Percentiles rank a stretch among this genome's conserved stretches.
Evolutionary conservation across 176 grass and related monocot genomes (phyloP).

Genomic region (Cymbopogon citratus): DNA sequence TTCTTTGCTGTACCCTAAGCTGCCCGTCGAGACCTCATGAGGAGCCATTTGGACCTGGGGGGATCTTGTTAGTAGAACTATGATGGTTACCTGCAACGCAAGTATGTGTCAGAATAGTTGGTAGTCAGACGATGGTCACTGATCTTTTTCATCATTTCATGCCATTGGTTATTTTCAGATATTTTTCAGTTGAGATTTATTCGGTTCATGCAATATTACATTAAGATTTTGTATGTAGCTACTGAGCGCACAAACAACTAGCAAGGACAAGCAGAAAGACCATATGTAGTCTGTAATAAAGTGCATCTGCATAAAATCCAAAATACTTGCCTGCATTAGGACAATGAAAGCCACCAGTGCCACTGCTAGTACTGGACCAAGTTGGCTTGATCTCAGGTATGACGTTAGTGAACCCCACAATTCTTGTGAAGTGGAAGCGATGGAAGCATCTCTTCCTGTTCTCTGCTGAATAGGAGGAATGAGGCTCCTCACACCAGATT

Average conservation of each 20-base stretch:
- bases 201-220: too few relatives aligned
- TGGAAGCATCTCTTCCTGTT: conserved; percentile 31
- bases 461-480: conserved; percentile 39
- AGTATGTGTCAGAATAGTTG: not conserved
- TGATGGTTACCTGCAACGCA: conserved; percentile 59
- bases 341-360: conserved; percentile 53
- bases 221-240: too few relatives aligned
- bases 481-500: conserved; percentile 30
- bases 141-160: not conserved
- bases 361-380: conserved; percentile 49
- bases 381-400: conserved; percentile 44
- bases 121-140: not conserved
- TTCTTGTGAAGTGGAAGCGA: conserved; percentile 40
- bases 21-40: conserved; percentile 28
- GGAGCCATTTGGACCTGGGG: conserved; percentile 61
- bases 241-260: too few relatives aligned
- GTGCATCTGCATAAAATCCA: not conserved
- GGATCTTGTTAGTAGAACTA: conserved; percentile 69
- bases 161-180: not conserved
- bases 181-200: not conserved
- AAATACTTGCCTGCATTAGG: conserved; percentile 71
- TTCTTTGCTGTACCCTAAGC: conserved; percentile 32
- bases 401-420: conserved; percentile 46
- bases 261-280: too few relatives aligned
- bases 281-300: too few relatives aligned